Percentiles rank a stretch among this genome's conserved stretches.
Conservation (phyloP, 495 filamentous ascomycete genomes). For the Tuber microsphaerosporum region DNA sequence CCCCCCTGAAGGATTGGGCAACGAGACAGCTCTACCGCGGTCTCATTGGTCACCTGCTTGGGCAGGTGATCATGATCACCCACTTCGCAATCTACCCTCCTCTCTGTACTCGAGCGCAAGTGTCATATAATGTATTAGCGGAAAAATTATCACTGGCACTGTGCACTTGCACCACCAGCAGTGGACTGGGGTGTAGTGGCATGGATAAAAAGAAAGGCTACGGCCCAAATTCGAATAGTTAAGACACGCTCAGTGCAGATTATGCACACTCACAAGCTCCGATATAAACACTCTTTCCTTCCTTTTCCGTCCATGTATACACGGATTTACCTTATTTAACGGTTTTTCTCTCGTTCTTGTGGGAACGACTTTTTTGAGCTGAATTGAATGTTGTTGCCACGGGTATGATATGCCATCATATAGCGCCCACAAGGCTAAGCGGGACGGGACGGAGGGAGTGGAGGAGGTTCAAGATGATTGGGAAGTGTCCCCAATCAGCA, state of each 20-base stretch:
- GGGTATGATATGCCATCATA: neutral
- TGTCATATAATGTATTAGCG: neutral
- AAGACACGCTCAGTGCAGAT: neutral
- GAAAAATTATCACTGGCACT: slow-evolving; percentile 1
- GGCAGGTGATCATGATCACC: slow-evolving; percentile 5
- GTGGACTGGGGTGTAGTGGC: neutral
- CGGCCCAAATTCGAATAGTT: neutral
- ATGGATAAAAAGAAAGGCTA: neutral
- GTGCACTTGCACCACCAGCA: neutral
- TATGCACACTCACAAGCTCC: neutral
- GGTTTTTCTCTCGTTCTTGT: slow-evolving; percentile 15
- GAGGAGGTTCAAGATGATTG: neutral
- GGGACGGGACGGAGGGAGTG: neutral
- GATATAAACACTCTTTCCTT: neutral
- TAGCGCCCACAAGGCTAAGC: neutral
- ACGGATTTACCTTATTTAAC: slow-evolving; percentile 18
- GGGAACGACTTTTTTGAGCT: neutral
- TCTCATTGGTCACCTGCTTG: slow-evolving; percentile 5
- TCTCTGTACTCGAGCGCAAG: neutral
- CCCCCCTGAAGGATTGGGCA: neutral
- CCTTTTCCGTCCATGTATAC: slow-evolving; percentile 15
- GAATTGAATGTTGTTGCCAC: neutral
- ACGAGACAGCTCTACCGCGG: neutral
- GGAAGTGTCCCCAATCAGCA: neutral
- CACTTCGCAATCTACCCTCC: slow-evolving; percentile 1